phyloP scores from a whole-genome alignment of 1,139 yeast species.

The Sporopachydermia cereana region DNA sequence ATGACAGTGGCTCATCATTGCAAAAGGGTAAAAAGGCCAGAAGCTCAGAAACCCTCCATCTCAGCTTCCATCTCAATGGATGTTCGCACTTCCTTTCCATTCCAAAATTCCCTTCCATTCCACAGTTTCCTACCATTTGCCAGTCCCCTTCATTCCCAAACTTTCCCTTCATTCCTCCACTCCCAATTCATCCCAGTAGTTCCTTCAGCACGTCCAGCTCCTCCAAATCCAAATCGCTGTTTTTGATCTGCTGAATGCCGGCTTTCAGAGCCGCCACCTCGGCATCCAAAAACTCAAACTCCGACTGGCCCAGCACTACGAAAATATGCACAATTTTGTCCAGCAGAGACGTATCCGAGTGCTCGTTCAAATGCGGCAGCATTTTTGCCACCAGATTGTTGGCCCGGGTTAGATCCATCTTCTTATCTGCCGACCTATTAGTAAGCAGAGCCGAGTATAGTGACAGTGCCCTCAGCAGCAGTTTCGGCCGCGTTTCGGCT shows the following conservation, averaged over 20 bases:
- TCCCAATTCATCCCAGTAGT: background rate
- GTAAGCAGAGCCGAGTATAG: constrained; percentile 42
- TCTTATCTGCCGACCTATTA: constrained; percentile 35
- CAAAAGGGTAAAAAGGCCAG: too few relatives aligned
- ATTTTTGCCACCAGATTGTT: constrained; percentile 31
- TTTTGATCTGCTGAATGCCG: constrained; percentile 25
- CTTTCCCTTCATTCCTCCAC: too few relatives aligned
- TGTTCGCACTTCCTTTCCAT: too few relatives aligned
- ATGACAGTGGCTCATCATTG: too few relatives aligned
- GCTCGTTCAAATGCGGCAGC: constrained; percentile 27
- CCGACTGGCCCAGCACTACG: constrained; percentile 34
- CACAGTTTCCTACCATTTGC: too few relatives aligned
- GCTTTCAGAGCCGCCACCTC: constrained; percentile 34
- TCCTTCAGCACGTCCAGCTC: constrained; percentile 5
- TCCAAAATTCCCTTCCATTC: too few relatives aligned
- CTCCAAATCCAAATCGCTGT: background rate
- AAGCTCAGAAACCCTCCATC: too few relatives aligned
- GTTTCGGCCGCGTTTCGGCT: constrained; percentile 24
- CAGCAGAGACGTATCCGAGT: constrained; percentile 38
- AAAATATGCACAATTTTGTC: constrained; percentile 53
- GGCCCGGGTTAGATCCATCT: constrained; percentile 30
- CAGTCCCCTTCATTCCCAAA: too few relatives aligned
- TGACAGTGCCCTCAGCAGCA: constrained; percentile 37
- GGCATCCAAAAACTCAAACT: constrained; percentile 34
- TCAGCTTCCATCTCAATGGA: too few relatives aligned